Percentiles rank a stretch among this genome's conserved stretches.
Evolutionary conservation across 2,329 filamentous ascomycete species (phyloP).

Genomic region (Penicillium sp.): DNA sequence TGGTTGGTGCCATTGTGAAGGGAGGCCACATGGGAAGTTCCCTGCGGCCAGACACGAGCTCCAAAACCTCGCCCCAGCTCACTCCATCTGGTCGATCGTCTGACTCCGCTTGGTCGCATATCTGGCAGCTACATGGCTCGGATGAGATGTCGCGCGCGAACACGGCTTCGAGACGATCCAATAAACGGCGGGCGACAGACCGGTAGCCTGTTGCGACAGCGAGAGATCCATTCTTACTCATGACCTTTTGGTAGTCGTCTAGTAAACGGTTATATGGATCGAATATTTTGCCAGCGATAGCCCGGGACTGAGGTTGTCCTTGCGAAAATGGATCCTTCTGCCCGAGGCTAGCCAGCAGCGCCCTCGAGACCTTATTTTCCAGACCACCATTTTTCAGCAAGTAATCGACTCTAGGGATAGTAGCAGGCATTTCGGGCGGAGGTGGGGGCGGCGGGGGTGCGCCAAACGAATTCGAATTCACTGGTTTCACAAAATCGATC

Average conservation of each 20-base stretch:
- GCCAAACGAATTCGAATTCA: slow-evolving; percentile 33
- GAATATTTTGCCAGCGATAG: slow-evolving; percentile 72
- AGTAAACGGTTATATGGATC: slow-evolving; percentile 78
- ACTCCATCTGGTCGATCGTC: slow-evolving; percentile 62
- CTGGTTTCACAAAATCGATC: slow-evolving; percentile 35
- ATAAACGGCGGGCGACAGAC: slow-evolving; percentile 83
- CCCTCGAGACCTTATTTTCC: slow-evolving; percentile 67
- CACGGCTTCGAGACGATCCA: slow-evolving; percentile 89
- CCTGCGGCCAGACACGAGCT: slow-evolving; percentile 84
- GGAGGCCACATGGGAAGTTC: slow-evolving; percentile 88
- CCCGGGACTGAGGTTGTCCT: slow-evolving; percentile 62
- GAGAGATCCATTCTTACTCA: slow-evolving; percentile 80
- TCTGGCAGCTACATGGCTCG: slow-evolving; percentile 80
- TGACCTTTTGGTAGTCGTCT: slow-evolving; percentile 80
- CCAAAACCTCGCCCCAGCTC: slow-evolving; percentile 93
- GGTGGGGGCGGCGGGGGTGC: slow-evolving; percentile 71
- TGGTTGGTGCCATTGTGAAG: slow-evolving; percentile 68
- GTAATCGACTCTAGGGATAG: slow-evolving; percentile 85
- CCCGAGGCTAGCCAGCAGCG: slow-evolving; percentile 57
- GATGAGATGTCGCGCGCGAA: slow-evolving; percentile 89
- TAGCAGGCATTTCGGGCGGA: slow-evolving; percentile 63
- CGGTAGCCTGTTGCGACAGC: slow-evolving; percentile 94
- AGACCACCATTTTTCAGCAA: slow-evolving; percentile 86
- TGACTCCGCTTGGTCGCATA: slow-evolving; percentile 69
- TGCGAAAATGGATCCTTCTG: slow-evolving; percentile 59